Conservation (phyloP, 352 stramenopile genomes). For the Globisporangium echinulatum region DNA sequence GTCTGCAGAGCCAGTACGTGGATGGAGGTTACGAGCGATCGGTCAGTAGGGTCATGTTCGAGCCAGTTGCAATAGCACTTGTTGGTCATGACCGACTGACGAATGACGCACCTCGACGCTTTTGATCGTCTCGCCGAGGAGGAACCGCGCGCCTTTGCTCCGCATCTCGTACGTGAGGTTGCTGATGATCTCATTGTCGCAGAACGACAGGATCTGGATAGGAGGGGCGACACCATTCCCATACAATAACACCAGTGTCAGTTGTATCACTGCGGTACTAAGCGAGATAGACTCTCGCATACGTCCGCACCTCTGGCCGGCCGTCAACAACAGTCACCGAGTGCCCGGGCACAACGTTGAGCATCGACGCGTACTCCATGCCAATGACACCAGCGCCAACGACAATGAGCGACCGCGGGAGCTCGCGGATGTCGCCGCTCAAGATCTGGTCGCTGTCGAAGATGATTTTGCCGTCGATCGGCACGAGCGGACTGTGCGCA, state of each 20-base stretch:
- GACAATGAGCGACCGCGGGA: slow-evolving; percentile 75
- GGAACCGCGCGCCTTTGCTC: slow-evolving; percentile 80
- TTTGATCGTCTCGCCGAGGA: slow-evolving; percentile 75
- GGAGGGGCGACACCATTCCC: no score
- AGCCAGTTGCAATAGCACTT: no score
- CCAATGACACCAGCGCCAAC: slow-evolving; percentile 83
- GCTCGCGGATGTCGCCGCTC: slow-evolving; percentile 48
- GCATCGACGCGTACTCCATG: slow-evolving; percentile 90
- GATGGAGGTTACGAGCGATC: no score
- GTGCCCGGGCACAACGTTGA: slow-evolving; percentile 84
- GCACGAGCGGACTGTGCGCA: slow-evolving; percentile 65
- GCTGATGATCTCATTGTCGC: slow-evolving; percentile 81
- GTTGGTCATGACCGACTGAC: not conserved
- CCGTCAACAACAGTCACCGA: slow-evolving; percentile 85
- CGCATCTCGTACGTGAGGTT: slow-evolving; percentile 88
- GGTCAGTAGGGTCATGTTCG: no score
- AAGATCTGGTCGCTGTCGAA: slow-evolving; percentile 84
- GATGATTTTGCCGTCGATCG: slow-evolving; percentile 79
- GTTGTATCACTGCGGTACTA: not conserved
- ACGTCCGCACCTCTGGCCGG: slow-evolving; percentile 36
- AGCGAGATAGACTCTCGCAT: no score
- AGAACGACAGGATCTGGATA: slow-evolving; percentile 73
- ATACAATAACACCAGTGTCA: not conserved
- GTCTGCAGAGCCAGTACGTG: slow-evolving; percentile 20
- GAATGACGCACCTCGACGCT: slow-evolving; percentile 41